These are phyloP conservation scores for Ulmus americana DNA, from an alignment of 331 rosid species.

Conservation along the genomic window DNA sequence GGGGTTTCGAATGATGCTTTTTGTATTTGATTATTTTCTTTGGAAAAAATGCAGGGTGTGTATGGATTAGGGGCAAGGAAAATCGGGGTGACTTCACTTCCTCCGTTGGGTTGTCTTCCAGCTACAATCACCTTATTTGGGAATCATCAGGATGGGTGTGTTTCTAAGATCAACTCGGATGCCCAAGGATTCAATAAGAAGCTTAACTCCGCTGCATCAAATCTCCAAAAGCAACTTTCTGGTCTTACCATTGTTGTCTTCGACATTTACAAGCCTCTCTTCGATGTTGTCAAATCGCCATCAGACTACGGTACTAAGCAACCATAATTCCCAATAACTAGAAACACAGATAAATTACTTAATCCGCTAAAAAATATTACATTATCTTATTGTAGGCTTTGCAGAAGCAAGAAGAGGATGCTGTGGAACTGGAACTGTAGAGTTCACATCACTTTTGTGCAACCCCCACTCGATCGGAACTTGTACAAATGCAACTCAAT, in stretches of 20 bases:
- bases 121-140: conserved; percentile 67
- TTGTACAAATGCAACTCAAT: conserved; percentile 71
- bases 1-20: not conserved
- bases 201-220: conserved; percentile 57
- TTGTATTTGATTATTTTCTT: not conserved
- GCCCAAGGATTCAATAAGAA: conserved; percentile 74
- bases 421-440: conserved; percentile 71
- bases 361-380: no score
- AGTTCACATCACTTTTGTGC: conserved; percentile 61
- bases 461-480: conserved; percentile 64
- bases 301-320: conserved; percentile 42
- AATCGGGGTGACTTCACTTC: conserved; percentile 88
- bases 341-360: no score
- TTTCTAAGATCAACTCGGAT: conserved; percentile 56
- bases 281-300: conserved; percentile 55
- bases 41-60: conserved; percentile 40
- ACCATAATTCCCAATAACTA: no score
- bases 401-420: conserved; percentile 79
- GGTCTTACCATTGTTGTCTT: conserved; percentile 69
- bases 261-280: conserved; percentile 66
- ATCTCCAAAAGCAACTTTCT: conserved; percentile 64
- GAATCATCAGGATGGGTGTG: conserved; percentile 56
- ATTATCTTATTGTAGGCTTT: conserved; percentile 17
- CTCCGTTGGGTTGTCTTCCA: conserved; percentile 92
- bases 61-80: conserved; percentile 77